Percentiles rank a stretch among this genome's conserved stretches.
phyloP scores from a whole-genome alignment of 257 asterid genomes.

The Buddleja alternifolia region DNA sequence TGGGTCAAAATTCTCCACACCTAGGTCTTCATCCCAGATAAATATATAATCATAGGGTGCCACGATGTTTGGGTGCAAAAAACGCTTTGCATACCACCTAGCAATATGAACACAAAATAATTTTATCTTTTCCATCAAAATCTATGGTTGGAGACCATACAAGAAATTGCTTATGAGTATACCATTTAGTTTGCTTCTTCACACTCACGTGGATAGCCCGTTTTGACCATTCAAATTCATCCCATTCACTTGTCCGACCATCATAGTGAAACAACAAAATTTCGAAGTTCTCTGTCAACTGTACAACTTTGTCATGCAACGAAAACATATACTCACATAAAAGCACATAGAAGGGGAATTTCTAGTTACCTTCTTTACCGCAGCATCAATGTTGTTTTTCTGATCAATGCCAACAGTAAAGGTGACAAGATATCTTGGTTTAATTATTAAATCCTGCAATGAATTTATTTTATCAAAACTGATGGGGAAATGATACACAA shows the following conservation, averaged over 20 bases:
- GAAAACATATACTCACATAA: conserved; percentile 13
- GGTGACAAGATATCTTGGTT: conserved; percentile 87
- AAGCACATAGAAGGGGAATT: background rate
- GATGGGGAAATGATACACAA: background rate
- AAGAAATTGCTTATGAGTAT: conserved; percentile 13
- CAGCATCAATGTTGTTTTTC: conserved; percentile 81
- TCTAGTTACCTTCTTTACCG: conserved; percentile 71
- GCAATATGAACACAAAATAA: conserved; percentile 19
- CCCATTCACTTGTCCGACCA: conserved; percentile 91
- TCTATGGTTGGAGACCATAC: background rate
- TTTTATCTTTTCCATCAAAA: conserved; percentile 6
- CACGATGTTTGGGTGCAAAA: conserved; percentile 86
- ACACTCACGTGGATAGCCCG: conserved; percentile 81
- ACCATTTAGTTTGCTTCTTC: conserved; percentile 88
- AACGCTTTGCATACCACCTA: conserved; percentile 98
- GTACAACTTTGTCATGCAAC: conserved; percentile 39
- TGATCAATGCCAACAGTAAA: conserved; percentile 84
- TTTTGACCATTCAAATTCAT: conserved; percentile 90
- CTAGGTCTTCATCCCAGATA: conserved; percentile 95
- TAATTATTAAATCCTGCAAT: conserved; percentile 70
- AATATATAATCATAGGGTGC: conserved; percentile 82
- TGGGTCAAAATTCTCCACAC: conserved; percentile 75
- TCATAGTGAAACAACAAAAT: conserved; percentile 89
- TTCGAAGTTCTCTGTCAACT: conserved; percentile 88
- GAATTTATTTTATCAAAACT: conserved; percentile 20